Evolutionary conservation across 1,284 basidiomycete genomes (phyloP), one percentile per base, ranked within the genome.

Genomic region (Fomitopsis betulina): DNA sequence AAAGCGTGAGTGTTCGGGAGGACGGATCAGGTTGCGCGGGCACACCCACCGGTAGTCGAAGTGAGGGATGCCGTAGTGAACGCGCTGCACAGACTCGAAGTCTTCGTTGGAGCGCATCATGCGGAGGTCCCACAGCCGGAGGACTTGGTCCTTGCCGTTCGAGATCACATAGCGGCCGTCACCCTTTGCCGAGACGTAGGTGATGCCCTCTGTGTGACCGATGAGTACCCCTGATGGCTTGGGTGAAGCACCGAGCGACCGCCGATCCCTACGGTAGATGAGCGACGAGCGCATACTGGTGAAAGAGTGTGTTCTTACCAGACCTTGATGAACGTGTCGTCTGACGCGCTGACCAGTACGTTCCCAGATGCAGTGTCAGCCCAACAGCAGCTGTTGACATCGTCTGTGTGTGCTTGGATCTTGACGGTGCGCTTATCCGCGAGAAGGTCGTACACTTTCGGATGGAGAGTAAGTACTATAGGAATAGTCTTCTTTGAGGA

Each of bases 301-400:
- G 45, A 21, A 8, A 12, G 33, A 4, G 25, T 2, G 72, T 13
- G 17, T 10, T 17, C 82, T 56, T 72, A 93, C 94, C 96, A 99
- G 58, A 99, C 87, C 81, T 98, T 98, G 63, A 98, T 77, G 72
- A 91, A 96, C 0, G 86, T 87, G 70, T 99, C 96, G 69, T 99
- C 96, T 0, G 93, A 94, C 0, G 93, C 97, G 62, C 92, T 95
- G 49, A 98, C 86, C 21, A 99, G 83, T 42, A 99, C 85, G 69
- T 99, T 98, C 21, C 94, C 94, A 17, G 92, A 94, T 0, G 86
- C 84, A 32, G 89, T 87, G 69, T 98, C 95, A 2, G 96, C 95
- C 86, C 95, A 98, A 66, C 93, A 94, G 62, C 96, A 96, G 50
- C 93, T 96, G 66, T 99, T 99, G 43, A 98, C 92, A 70, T 99